Percentiles rank a stretch among this genome's conserved stretches.
These are phyloP conservation scores for Pyrenopolyporus hunteri DNA, from an alignment of 495 filamentous ascomycete species.

Conservation along the genomic window DNA sequence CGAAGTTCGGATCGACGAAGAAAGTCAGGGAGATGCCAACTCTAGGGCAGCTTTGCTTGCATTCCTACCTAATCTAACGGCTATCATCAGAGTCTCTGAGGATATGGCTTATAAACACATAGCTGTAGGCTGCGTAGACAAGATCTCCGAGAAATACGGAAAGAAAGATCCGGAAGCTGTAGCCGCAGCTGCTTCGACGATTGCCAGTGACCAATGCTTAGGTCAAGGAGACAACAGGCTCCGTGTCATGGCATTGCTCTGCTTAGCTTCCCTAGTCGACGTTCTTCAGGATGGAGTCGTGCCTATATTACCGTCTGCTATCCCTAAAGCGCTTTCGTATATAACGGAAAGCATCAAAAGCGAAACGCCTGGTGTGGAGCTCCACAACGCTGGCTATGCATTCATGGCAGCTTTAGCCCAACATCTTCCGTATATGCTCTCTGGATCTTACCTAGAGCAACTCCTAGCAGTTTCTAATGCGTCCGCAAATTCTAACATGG, in stretches of 20 bases:
- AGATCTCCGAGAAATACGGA: slow-evolving; percentile 88
- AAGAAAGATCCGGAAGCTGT: slow-evolving; percentile 76
- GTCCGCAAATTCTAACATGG: slow-evolving; percentile 65
- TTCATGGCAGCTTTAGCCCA: slow-evolving; percentile 79
- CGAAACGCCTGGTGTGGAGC: slow-evolving; percentile 58
- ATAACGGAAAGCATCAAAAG: slow-evolving; percentile 65
- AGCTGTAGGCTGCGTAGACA: slow-evolving; percentile 84
- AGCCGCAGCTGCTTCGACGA: slow-evolving; percentile 70
- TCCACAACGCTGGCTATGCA: slow-evolving; percentile 82
- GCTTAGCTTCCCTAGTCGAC: slow-evolving; percentile 84
- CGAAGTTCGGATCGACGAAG: slow-evolving; percentile 72
- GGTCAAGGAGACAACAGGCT: slow-evolving; percentile 73
- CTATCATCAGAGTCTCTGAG: slow-evolving; percentile 71
- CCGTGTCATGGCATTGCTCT: slow-evolving; percentile 81
- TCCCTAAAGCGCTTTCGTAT: slow-evolving; percentile 71
- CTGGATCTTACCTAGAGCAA: slow-evolving; percentile 69
- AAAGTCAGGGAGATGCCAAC: slow-evolving; percentile 65
- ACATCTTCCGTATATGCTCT: slow-evolving; percentile 85
- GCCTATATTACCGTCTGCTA: slow-evolving; percentile 75
- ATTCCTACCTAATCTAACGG: slow-evolving; percentile 77
- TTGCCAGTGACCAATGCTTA: slow-evolving; percentile 77
- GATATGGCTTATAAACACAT: slow-evolving; percentile 77
- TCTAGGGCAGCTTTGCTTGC: slow-evolving; percentile 73
- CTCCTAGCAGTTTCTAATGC: slow-evolving; percentile 71
- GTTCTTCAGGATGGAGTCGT: slow-evolving; percentile 85